These are phyloP conservation scores for Flaveria trinervia DNA, from an alignment of 129 eudicot species.

Conservation along the genomic window DNA sequence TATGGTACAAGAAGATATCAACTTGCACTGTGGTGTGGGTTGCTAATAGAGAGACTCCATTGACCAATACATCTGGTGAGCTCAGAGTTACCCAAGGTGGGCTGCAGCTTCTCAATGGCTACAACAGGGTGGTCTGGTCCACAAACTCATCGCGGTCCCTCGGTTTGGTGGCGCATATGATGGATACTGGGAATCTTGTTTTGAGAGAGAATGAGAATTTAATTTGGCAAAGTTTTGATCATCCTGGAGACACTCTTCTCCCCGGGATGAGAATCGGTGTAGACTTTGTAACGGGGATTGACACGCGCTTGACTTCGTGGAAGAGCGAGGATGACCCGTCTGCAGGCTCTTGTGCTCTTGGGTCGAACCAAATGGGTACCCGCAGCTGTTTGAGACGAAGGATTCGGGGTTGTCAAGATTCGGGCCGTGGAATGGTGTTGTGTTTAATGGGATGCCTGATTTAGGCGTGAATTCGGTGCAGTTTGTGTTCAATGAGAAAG, in stretches of 20 bases:
- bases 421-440: conserved; percentile 60
- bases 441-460: conserved; percentile 42
- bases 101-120: conserved; percentile 12
- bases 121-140: conserved; percentile 45
- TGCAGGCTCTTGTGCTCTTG: conserved; percentile 31
- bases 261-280: conserved; percentile 32
- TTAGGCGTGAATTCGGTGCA: conserved; percentile 25
- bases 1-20: conserved; percentile 38
- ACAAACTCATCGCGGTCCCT: conserved; percentile 28
- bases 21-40: conserved; percentile 37
- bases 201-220: conserved; percentile 9
- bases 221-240: conserved; percentile 45
- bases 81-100: conserved; percentile 20
- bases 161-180: conserved; percentile 33
- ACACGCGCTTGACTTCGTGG: conserved; percentile 28
- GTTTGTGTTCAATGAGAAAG: conserved; percentile 31
- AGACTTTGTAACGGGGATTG: conserved; percentile 23
- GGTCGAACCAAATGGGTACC: conserved; percentile 18
- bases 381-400: conserved; percentile 36
- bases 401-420: conserved; percentile 33
- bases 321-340: conserved; percentile 40
- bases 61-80: conserved; percentile 21
- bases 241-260: conserved; percentile 34
- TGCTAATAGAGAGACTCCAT: conserved; percentile 35
- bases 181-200: conserved; percentile 48